Percentiles rank a stretch among this genome's conserved stretches.
Conservation (phyloP, 495 filamentous ascomycete genomes). For the Penicillium riverlandense region DNA sequence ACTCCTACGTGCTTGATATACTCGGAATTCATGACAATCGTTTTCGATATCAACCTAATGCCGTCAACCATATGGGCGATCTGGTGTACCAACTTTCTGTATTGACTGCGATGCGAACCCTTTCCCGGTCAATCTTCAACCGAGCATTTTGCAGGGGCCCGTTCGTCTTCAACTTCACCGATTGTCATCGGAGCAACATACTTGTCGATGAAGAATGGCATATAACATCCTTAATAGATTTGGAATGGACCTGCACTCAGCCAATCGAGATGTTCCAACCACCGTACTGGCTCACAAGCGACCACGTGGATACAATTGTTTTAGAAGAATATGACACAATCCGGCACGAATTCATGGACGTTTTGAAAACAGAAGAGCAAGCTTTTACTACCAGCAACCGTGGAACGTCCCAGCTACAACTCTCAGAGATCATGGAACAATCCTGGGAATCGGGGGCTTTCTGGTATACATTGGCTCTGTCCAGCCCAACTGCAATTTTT, state of each 20-base stretch:
- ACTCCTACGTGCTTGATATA: constrained; percentile 26
- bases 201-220: constrained; percentile 20
- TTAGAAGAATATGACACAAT: constrained; percentile 7
- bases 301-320: constrained; percentile 16
- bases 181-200: constrained; percentile 26
- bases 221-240: constrained; percentile 22
- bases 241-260: constrained; percentile 26
- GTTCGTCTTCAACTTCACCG: constrained; percentile 19
- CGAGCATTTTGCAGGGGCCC: constrained; percentile 15
- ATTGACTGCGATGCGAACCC: constrained; percentile 19
- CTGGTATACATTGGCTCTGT: constrained; percentile 16
- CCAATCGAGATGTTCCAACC: constrained; percentile 22
- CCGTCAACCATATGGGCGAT: constrained; percentile 19
- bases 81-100: constrained; percentile 18
- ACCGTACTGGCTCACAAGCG: constrained; percentile 22
- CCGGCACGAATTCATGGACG: constrained; percentile 9
- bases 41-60: constrained; percentile 26
- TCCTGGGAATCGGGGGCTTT: constrained; percentile 14
- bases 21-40: constrained; percentile 23
- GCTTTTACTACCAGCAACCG: too few species aligned
- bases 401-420: neutral
- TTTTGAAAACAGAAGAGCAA: neutral
- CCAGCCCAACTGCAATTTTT: constrained; percentile 16
- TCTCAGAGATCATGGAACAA: constrained; percentile 9
- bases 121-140: constrained; percentile 17